A percentile compares a stretch with the other conserved stretches of the same genome.
These are phyloP conservation scores for Ceratocystiopsis minuta DNA, from an alignment of 2,329 filamentous ascomycete genomes.

Conservation along the genomic window DNA sequence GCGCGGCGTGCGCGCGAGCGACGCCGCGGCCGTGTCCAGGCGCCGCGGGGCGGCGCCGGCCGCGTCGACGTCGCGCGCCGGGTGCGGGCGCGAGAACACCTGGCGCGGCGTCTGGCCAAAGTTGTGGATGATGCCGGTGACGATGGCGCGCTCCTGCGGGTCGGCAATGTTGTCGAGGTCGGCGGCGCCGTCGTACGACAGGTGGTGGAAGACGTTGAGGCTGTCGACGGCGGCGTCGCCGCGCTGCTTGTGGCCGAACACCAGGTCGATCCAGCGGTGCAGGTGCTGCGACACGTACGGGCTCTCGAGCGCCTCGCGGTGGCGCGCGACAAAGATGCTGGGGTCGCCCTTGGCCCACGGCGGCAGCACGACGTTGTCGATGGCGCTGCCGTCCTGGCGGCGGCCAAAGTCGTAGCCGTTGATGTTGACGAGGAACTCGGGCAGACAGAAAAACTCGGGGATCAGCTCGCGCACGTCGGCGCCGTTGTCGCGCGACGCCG, in stretches of 20 bases:
- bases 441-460: conserved; percentile 92
- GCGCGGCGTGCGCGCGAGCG: conserved; percentile 59
- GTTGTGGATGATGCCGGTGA: conserved; percentile 93
- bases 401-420: conserved; percentile 89
- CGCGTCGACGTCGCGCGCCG: conserved; percentile 52
- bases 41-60: no score
- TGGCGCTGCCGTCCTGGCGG: conserved; percentile 58
- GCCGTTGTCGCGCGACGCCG: conserved; percentile 76
- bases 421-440: conserved; percentile 84
- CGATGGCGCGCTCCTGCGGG: conserved; percentile 67
- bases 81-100: conserved; percentile 70
- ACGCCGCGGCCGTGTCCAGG: conserved; percentile 61
- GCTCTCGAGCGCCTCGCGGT: conserved; percentile 88
- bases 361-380: conserved; percentile 77
- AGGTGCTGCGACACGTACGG: conserved; percentile 79
- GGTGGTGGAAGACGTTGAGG: conserved; percentile 87
- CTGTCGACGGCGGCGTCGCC: conserved; percentile 83
- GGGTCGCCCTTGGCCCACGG: conserved; percentile 95
- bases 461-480: conserved; percentile 88
- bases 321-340: conserved; percentile 85
- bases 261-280: conserved; percentile 87
- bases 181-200: conserved; percentile 86
- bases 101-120: conserved; percentile 96
- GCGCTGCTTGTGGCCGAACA: conserved; percentile 87
- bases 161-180: conserved; percentile 85